Evolutionary conservation across 805 yeast genomes (phyloP).

Genomic region (Starmerella cellae): DNA sequence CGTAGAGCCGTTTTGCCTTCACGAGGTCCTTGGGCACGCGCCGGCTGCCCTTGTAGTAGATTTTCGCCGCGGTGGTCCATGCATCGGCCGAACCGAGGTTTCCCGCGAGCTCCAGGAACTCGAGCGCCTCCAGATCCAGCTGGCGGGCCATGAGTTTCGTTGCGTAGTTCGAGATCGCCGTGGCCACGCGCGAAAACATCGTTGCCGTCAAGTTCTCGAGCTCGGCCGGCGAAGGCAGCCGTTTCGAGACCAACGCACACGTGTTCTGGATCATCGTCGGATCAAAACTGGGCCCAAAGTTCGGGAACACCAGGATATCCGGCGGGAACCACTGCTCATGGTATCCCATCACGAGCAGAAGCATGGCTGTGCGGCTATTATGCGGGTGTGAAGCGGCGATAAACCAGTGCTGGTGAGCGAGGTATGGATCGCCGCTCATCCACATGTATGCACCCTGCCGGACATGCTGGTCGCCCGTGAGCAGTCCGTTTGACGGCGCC

Average conservation of each 20-base stretch:
- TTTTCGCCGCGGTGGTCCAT: constrained; percentile 51
- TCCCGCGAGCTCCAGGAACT: constrained; percentile 50
- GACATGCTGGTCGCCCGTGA: constrained; percentile 1
- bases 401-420: constrained; percentile 10
- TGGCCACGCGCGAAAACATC: constrained; percentile 1
- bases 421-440: background rate
- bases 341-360: constrained; percentile 8
- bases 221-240: background rate
- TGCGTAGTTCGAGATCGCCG: constrained; percentile 7
- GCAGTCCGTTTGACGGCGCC: background rate
- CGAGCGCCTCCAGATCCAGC: constrained; percentile 46
- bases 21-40: constrained; percentile 43
- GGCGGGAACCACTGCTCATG: constrained; percentile 8
- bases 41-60: constrained; percentile 48
- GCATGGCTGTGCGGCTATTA: constrained; percentile 1
- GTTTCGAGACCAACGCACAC: background rate
- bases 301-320: background rate
- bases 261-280: background rate
- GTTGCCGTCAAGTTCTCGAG: background rate
- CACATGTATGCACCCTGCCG: background rate
- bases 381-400: constrained; percentile 6
- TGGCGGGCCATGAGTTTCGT: constrained; percentile 20
- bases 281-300: background rate
- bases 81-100: constrained; percentile 56
- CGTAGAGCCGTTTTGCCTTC: constrained; percentile 57